A percentile compares a stretch with the other conserved stretches of the same genome.
These are phyloP conservation scores for Aspergillus novoparasiticus DNA, from an alignment of 2,329 filamentous ascomycete species.

Conservation along the genomic window DNA sequence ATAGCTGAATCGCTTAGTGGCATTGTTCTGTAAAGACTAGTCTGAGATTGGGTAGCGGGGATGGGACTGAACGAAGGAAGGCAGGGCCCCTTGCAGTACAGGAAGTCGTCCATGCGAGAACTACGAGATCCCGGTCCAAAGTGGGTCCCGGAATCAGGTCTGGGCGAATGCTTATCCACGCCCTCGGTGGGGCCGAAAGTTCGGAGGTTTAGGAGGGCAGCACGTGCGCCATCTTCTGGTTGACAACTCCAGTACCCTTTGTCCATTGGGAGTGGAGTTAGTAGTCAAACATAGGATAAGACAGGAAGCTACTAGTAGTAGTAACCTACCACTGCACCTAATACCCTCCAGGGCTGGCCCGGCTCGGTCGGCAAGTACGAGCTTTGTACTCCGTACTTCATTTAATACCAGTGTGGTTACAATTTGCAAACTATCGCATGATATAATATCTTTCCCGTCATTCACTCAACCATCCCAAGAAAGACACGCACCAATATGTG, in stretches of 20 bases:
- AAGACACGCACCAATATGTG: neutral
- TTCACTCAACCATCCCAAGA: neutral
- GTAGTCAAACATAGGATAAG: neutral
- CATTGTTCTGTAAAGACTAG: neutral
- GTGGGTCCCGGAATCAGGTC: neutral
- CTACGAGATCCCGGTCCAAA: neutral
- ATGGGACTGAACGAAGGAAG: neutral
- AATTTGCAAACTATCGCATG: neutral
- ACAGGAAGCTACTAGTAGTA: neutral
- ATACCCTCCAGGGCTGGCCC: neutral
- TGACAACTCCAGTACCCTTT: neutral
- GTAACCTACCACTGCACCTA: neutral
- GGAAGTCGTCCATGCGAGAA: neutral
- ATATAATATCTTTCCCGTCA: neutral
- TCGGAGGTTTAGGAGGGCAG: neutral
- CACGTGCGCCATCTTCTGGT: slow-evolving; percentile 7
- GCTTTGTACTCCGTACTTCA: neutral
- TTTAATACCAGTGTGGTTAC: neutral
- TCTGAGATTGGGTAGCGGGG: neutral
- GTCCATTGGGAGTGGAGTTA: neutral
- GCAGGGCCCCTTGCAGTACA: neutral
- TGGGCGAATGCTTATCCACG: slow-evolving; percentile 10
- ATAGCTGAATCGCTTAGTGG: neutral
- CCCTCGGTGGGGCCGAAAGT: neutral
- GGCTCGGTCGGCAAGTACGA: neutral